Conservation (phyloP, 495 filamentous ascomycete genomes). For the Penicillium robsamsonii region DNA sequence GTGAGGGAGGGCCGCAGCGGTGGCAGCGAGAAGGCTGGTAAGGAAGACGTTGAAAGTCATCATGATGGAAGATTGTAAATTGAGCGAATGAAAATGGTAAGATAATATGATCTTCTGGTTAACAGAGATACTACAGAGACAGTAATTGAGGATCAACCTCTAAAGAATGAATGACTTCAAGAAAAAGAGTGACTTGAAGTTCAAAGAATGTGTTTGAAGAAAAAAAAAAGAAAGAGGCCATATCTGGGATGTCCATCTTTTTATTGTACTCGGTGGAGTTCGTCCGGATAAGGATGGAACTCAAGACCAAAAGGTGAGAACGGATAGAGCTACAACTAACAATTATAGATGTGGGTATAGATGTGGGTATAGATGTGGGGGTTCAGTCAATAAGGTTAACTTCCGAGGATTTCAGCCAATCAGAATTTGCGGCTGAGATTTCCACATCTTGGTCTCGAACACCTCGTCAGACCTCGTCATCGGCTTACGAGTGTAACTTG, state of each 20-base stretch:
- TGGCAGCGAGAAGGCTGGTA: slow-evolving; percentile 24
- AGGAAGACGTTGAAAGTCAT: slow-evolving; percentile 24
- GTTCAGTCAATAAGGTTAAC: slow-evolving; percentile 6
- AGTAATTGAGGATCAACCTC: slow-evolving; percentile 13
- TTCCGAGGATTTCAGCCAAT: slow-evolving; percentile 2
- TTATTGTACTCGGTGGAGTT: slow-evolving; percentile 6
- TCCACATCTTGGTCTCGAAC: slow-evolving; percentile 4
- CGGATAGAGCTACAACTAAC: slow-evolving; percentile 5
- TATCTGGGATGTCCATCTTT: neutral
- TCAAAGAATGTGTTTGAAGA: slow-evolving; percentile 13
- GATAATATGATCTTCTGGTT: neutral
- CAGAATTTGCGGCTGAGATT: slow-evolving; percentile 1
- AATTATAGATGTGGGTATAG: slow-evolving; percentile 7
- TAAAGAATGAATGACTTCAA: slow-evolving; percentile 13
- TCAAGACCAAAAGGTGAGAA: slow-evolving; percentile 3
- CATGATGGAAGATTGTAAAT: slow-evolving; percentile 11
- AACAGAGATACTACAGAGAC: slow-evolving; percentile 7
- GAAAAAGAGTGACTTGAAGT: slow-evolving; percentile 16
- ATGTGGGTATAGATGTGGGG: too few relatives aligned
- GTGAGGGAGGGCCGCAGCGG: slow-evolving; percentile 23
- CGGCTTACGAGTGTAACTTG: neutral
- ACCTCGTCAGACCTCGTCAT: neutral
- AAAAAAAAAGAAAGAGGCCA: neutral
- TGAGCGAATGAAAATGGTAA: slow-evolving; percentile 3
- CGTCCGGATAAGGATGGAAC: neutral